These are phyloP conservation scores for Eragrostis nindensis DNA, from an alignment of 176 grass and related monocot species.

Conservation along the genomic window DNA sequence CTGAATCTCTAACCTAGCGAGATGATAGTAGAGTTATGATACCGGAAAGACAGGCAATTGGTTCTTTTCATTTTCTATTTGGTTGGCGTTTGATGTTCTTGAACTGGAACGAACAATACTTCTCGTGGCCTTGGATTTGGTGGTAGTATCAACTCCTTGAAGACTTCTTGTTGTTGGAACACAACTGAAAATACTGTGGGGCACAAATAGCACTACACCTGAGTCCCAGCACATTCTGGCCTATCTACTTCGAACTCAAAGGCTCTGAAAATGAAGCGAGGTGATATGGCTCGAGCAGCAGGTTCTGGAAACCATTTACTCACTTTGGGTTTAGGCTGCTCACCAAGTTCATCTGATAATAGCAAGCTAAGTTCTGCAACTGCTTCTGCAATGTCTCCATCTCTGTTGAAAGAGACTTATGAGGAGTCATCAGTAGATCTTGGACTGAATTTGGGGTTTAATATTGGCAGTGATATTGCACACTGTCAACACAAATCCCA, in stretches of 20 bases:
- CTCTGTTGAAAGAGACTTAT: slow-evolving; percentile 67
- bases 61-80: slow-evolving; percentile 56
- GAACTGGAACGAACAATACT: slow-evolving; percentile 60
- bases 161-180: slow-evolving; percentile 35
- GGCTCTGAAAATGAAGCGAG: slow-evolving; percentile 48
- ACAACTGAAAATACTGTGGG: slow-evolving; percentile 38
- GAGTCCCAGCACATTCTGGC: slow-evolving; percentile 34
- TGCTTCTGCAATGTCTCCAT: slow-evolving; percentile 55
- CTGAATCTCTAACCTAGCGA: slow-evolving; percentile 51
- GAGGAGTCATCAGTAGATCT: slow-evolving; percentile 68
- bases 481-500: slow-evolving; percentile 46
- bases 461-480: slow-evolving; percentile 45
- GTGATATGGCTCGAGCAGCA: slow-evolving; percentile 44
- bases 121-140: slow-evolving; percentile 45
- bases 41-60: slow-evolving; percentile 62
- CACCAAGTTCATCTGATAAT: slow-evolving; percentile 64
- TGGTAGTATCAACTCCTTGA: slow-evolving; percentile 33
- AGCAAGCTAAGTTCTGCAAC: slow-evolving; percentile 77
- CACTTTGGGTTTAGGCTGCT: slow-evolving; percentile 59
- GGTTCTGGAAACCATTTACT: slow-evolving; percentile 46
- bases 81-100: slow-evolving; percentile 43
- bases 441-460: slow-evolving; percentile 66
- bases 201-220: slow-evolving; percentile 39
- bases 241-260: slow-evolving; percentile 39
- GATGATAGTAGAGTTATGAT: slow-evolving; percentile 54